phyloP scores from a whole-genome alignment of 208 protist species.

The Acanthamoeba royreba region DNA sequence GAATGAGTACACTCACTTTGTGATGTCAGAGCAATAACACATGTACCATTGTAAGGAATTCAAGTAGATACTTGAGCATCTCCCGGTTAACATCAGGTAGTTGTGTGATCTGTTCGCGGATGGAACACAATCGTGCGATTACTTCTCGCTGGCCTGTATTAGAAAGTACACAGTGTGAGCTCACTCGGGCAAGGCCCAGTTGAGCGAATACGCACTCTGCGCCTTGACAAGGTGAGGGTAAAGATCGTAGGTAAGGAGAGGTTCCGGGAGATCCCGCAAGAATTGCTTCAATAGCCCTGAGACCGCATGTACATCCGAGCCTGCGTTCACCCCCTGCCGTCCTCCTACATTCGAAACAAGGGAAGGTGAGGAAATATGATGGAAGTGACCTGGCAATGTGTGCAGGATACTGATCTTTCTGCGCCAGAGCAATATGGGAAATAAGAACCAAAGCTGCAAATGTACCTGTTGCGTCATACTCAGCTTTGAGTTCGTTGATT shows the following conservation, averaged over 20 bases:
- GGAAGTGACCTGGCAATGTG: too few relatives aligned
- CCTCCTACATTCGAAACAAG: not conserved
- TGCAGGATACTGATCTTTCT: too few relatives aligned
- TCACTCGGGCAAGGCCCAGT: not conserved
- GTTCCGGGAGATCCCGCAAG: not conserved
- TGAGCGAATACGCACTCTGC: not conserved
- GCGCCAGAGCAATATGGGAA: too few relatives aligned
- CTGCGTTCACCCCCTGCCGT: not conserved
- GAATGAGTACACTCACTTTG: too few relatives aligned
- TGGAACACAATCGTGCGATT: not conserved
- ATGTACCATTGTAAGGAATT: not conserved
- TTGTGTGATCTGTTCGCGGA: not conserved
- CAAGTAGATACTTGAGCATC: not conserved
- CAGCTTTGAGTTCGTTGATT: constrained; percentile 25
- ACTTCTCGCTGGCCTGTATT: not conserved
- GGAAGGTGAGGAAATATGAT: not conserved
- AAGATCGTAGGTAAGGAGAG: constrained; percentile 18
- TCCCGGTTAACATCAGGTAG: not conserved
- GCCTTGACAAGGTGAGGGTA: not conserved
- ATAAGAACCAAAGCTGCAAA: not conserved
- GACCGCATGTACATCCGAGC: constrained; percentile 9
- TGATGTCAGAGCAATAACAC: not conserved
- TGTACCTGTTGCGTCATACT: not conserved
- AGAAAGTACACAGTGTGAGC: too few relatives aligned
- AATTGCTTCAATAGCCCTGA: constrained; percentile 24